phyloP scores from a whole-genome alignment of 176 grass and related monocot species.

The Urochloa ruziziensis region DNA sequence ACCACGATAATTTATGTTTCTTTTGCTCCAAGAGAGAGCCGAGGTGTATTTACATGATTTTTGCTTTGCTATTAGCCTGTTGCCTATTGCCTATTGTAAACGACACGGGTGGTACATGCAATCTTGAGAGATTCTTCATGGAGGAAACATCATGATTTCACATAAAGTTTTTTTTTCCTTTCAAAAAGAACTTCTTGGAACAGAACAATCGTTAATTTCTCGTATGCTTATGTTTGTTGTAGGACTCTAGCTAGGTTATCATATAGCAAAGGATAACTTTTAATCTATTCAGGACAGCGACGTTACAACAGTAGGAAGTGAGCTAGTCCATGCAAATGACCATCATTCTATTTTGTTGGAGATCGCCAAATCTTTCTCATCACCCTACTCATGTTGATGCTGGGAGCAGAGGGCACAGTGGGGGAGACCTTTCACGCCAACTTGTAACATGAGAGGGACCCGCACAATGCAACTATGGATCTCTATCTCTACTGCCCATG shows the following conservation, averaged over 20 bases:
- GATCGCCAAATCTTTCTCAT: conserved; percentile 18
- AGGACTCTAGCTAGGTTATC: background rate
- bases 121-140: background rate
- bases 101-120: background rate
- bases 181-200: background rate
- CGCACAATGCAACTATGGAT: background rate
- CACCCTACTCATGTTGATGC: conserved; percentile 28
- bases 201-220: background rate
- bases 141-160: background rate
- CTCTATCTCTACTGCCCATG: background rate
- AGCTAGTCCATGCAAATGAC: background rate
- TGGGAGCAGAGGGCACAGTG: conserved; percentile 16
- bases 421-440: conserved; percentile 18
- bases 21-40: no score
- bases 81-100: background rate
- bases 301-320: background rate
- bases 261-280: background rate
- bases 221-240: background rate
- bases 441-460: conserved; percentile 37
- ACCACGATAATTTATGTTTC: no score
- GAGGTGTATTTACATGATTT: background rate
- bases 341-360: background rate
- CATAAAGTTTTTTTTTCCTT: background rate
- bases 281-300: background rate
- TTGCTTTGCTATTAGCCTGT: background rate